Evolutionary conservation across 2,329 filamentous ascomycete genomes (phyloP).

Genomic region (Parascedosporium putredinis): DNA sequence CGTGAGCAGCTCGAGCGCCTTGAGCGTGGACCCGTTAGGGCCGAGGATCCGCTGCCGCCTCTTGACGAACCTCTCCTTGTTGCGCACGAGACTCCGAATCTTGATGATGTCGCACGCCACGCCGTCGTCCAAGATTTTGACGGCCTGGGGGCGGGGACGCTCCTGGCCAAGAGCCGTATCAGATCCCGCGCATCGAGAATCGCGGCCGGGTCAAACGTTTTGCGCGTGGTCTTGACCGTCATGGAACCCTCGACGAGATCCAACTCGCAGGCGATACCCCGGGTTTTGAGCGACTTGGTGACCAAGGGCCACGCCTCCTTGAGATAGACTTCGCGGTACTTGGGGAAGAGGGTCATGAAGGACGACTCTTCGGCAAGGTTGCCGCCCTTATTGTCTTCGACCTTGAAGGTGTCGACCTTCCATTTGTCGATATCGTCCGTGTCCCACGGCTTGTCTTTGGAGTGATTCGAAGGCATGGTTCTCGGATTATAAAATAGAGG

Average conservation of each 20-base stretch:
- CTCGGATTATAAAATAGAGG: too few relatives aligned
- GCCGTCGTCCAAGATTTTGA: slow-evolving; percentile 90
- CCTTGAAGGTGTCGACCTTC: slow-evolving; percentile 80
- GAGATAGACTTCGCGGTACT: slow-evolving; percentile 91
- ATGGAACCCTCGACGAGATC: slow-evolving; percentile 94
- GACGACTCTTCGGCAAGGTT: slow-evolving; percentile 88
- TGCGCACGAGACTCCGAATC: slow-evolving; percentile 78
- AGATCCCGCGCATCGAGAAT: slow-evolving; percentile 91
- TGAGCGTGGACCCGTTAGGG: slow-evolving; percentile 82
- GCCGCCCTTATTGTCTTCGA: slow-evolving; percentile 74
- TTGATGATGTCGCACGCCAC: slow-evolving; percentile 94
- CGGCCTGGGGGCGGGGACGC: slow-evolving; percentile 87
- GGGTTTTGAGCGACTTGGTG: slow-evolving; percentile 76
- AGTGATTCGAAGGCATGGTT: slow-evolving; percentile 78
- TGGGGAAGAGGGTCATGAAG: slow-evolving; percentile 81
- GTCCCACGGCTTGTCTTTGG: slow-evolving; percentile 88
- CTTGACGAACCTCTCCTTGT: slow-evolving; percentile 94
- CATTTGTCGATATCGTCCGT: slow-evolving; percentile 96
- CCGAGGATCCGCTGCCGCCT: slow-evolving; percentile 85
- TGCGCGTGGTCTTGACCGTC: slow-evolving; percentile 89
- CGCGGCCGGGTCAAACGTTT: slow-evolving; percentile 82
- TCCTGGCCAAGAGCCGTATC: slow-evolving; percentile 83
- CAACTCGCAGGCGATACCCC: slow-evolving; percentile 80
- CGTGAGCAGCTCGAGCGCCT: slow-evolving; percentile 86
- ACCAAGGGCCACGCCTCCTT: slow-evolving; percentile 89